These are phyloP conservation scores for Mrakiaceae sp. DNA, from an alignment of 1,284 basidiomycete genomes.

Conservation along the genomic window DNA sequence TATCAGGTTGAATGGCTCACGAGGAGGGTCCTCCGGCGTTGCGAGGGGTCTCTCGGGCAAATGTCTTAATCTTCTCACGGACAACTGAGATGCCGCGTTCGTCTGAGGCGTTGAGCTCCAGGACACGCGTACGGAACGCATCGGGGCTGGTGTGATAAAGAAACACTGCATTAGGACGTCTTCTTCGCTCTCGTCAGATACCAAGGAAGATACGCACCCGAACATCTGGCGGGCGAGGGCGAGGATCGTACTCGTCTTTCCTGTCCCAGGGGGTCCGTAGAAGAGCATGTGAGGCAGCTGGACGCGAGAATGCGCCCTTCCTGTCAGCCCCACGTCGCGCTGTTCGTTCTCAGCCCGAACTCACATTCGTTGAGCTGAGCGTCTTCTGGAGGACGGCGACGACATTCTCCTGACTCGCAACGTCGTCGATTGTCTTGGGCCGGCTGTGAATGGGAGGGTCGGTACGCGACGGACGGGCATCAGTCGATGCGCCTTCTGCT, in stretches of 20 bases:
- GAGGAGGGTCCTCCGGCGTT: conserved; percentile 55
- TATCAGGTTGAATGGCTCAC: conserved; percentile 21
- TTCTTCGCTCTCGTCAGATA: too few relatives aligned
- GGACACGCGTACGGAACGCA: conserved; percentile 81
- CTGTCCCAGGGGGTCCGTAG: conserved; percentile 97
- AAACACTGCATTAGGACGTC: neutral
- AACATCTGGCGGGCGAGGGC: conserved; percentile 89
- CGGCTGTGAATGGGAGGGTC: conserved; percentile 45
- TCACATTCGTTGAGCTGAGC: conserved; percentile 79
- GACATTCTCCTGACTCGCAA: conserved; percentile 94
- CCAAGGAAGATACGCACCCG: conserved; percentile 47
- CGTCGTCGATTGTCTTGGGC: conserved; percentile 94
- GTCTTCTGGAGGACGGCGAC: conserved; percentile 86
- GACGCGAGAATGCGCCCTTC: neutral
- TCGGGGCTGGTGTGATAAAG: conserved; percentile 54
- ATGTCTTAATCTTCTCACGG: conserved; percentile 96
- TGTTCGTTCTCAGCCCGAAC: conserved; percentile 19
- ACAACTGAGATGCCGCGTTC: conserved; percentile 96
- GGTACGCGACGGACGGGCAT: too few relatives aligned
- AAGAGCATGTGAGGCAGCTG: conserved; percentile 99
- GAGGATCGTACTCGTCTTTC: conserved; percentile 96
- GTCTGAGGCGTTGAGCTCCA: conserved; percentile 98
- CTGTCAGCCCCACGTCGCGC: neutral
- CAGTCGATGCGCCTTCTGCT: too few relatives aligned
- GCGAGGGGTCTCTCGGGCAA: conserved; percentile 86